These are phyloP conservation scores for Cutaneotrichosporon cyanovorans DNA, from an alignment of 1,284 basidiomycete genomes.

Conservation along the genomic window DNA sequence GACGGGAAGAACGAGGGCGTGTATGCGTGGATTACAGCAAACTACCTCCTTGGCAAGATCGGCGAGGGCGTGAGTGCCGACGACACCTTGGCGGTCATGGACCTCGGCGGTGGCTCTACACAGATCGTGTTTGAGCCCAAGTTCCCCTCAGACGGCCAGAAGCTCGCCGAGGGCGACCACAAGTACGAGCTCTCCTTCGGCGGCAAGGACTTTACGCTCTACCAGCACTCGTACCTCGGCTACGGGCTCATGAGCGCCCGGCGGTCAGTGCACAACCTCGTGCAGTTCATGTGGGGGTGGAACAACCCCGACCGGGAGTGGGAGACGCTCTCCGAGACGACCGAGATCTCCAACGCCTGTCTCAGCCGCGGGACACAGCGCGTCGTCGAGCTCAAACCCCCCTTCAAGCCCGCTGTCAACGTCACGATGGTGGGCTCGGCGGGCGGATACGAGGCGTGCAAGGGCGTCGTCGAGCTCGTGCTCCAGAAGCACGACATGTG, in stretches of 20 bases:
- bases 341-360: conserved; percentile 67
- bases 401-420: conserved; percentile 51
- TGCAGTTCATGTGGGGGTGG: conserved; percentile 70
- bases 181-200: conserved; percentile 79
- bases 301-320: conserved; percentile 43
- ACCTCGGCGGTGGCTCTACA: conserved; percentile 92
- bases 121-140: conserved; percentile 95
- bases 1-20: conserved; percentile 95
- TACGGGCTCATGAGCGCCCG: conserved; percentile 92
- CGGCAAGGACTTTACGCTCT: conserved; percentile 63
- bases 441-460: conserved; percentile 79
- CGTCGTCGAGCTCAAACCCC: conserved; percentile 62
- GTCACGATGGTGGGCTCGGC: conserved; percentile 76
- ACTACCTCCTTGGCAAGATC: conserved; percentile 77
- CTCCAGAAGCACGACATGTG: conserved; percentile 95
- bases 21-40: conserved; percentile 97
- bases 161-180: conserved; percentile 79
- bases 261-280: conserved; percentile 74
- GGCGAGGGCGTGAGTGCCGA: conserved; percentile 51
- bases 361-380: conserved; percentile 61
- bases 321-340: conserved; percentile 43
- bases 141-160: conserved; percentile 46
- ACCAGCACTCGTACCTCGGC: conserved; percentile 93
- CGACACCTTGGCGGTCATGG: conserved; percentile 81
- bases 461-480: conserved; percentile 75